These are phyloP conservation scores for Amylocarpus encephaloides DNA, from an alignment of 2,329 filamentous ascomycete genomes.

Conservation along the genomic window DNA sequence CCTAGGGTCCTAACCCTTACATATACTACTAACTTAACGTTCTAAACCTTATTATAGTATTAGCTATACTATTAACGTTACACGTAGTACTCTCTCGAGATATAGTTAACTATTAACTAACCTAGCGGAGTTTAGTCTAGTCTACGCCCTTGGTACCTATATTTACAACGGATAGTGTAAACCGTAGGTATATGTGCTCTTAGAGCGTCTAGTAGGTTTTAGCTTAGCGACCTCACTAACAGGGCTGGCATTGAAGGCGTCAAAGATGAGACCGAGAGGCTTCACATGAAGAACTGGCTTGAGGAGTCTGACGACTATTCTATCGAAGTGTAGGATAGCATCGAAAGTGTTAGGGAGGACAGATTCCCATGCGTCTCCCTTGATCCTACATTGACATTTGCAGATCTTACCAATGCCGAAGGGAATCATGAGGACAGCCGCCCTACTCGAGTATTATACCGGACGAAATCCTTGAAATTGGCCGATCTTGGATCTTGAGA, in stretches of 20 bases:
- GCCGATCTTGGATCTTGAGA: conserved; percentile 17
- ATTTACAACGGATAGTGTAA: too few species aligned
- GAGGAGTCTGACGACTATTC: conserved; percentile 21
- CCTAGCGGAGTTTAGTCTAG: too few species aligned
- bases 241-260: conserved; percentile 13
- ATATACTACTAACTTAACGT: too few species aligned
- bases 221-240: too few species aligned
- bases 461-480: conserved; percentile 21
- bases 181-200: too few species aligned
- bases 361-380: conserved; percentile 19
- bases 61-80: too few species aligned
- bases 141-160: too few species aligned
- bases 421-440: conserved; percentile 6
- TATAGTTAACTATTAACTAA: too few species aligned
- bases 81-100: too few species aligned
- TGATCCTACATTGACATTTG: conserved; percentile 17
- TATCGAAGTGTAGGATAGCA: conserved; percentile 13
- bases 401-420: neutral
- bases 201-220: too few species aligned
- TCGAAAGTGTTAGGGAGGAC: conserved; percentile 11
- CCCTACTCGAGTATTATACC: conserved; percentile 12
- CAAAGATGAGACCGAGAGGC: conserved; percentile 10
- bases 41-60: too few species aligned
- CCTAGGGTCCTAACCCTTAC: too few species aligned
- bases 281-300: conserved; percentile 17